These are phyloP conservation scores for Conringia planisiliqua DNA, from an alignment of 345 rosid species.

Conservation along the genomic window DNA sequence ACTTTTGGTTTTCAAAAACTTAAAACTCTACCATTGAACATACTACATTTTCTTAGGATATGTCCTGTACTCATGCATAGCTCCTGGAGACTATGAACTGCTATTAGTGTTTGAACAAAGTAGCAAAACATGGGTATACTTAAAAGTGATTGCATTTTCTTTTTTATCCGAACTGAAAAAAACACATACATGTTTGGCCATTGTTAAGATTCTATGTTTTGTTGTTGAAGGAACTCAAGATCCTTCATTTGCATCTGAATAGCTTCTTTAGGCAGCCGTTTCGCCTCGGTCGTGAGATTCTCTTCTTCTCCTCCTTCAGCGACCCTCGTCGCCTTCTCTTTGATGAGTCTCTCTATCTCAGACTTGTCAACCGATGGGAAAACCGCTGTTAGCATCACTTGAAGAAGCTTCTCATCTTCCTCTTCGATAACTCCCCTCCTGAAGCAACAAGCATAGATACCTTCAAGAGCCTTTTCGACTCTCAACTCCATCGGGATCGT, in stretches of 20 bases:
- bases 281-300: constrained; percentile 34
- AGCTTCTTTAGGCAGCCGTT: constrained; percentile 71
- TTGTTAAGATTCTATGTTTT: constrained; percentile 50
- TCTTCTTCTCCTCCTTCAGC: constrained; percentile 52
- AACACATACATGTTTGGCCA: neutral
- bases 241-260: constrained; percentile 85
- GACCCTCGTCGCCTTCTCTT: constrained; percentile 57
- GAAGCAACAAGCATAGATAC: constrained; percentile 79
- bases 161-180: neutral
- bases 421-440: constrained; percentile 63
- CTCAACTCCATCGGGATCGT: constrained; percentile 72
- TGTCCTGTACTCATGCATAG: neutral
- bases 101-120: neutral
- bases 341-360: constrained; percentile 57
- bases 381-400: constrained; percentile 58
- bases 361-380: constrained; percentile 56
- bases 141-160: neutral
- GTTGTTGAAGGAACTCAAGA: constrained; percentile 78
- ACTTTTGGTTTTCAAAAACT: neutral
- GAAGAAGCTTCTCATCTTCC: constrained; percentile 65
- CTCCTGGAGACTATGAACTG: neutral
- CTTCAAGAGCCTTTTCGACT: constrained; percentile 86
- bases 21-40: no score
- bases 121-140: neutral
- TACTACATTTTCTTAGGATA: neutral